Evolutionary conservation across 2,329 filamentous ascomycete species (phyloP).

Genomic region (Penicillium freii): DNA sequence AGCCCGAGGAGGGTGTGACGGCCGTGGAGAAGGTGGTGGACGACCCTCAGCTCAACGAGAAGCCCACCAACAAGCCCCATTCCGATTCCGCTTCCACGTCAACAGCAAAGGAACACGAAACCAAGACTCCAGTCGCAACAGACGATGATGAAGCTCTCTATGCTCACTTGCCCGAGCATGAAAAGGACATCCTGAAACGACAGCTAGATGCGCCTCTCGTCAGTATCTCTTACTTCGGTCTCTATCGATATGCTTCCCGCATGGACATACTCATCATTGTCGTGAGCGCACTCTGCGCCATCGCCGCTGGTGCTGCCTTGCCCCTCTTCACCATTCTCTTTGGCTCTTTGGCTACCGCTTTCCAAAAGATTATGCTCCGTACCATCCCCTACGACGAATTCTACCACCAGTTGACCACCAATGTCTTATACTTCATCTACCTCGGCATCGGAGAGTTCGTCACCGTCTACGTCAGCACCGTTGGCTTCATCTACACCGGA

Average conservation of each 20-base stretch:
- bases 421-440: slow-evolving; percentile 82
- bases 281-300: slow-evolving; percentile 62
- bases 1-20: slow-evolving; percentile 19
- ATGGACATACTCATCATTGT: slow-evolving; percentile 64
- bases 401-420: slow-evolving; percentile 56
- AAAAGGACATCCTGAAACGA: slow-evolving; percentile 64
- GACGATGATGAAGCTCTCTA: slow-evolving; percentile 55
- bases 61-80: slow-evolving; percentile 9
- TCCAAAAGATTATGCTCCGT: slow-evolving; percentile 62
- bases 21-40: slow-evolving; percentile 18
- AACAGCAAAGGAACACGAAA: slow-evolving; percentile 26
- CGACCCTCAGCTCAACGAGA: slow-evolving; percentile 12
- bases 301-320: slow-evolving; percentile 70
- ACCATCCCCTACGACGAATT: slow-evolving; percentile 56
- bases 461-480: slow-evolving; percentile 73
- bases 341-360: slow-evolving; percentile 69
- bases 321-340: slow-evolving; percentile 79
- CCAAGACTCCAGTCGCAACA: slow-evolving; percentile 35
- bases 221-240: slow-evolving; percentile 61
- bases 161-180: slow-evolving; percentile 61
- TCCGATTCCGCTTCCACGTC: slow-evolving; percentile 26
- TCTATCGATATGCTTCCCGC: slow-evolving; percentile 69
- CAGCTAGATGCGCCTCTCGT: slow-evolving; percentile 66
- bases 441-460: slow-evolving; percentile 78
- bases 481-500: slow-evolving; percentile 85